phyloP scores from a whole-genome alignment of 2,329 filamentous ascomycete genomes.

The Aureobasidium sp. region DNA sequence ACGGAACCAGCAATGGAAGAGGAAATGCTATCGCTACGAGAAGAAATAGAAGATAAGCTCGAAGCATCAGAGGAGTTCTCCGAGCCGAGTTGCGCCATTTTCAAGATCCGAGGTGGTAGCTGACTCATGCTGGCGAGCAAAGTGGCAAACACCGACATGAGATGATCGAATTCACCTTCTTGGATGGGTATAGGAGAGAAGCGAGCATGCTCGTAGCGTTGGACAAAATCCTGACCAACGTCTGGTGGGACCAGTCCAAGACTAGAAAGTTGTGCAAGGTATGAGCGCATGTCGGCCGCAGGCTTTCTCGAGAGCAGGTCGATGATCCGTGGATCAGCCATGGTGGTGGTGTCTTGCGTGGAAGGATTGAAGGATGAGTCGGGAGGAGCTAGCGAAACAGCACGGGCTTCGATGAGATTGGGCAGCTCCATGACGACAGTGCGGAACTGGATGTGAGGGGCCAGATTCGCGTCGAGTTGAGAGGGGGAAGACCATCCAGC shows the following conservation, averaged over 20 bases:
- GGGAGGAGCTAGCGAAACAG: constrained; percentile 71
- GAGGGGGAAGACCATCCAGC: constrained; percentile 81
- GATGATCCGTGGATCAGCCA: constrained; percentile 61
- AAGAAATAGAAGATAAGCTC: constrained; percentile 5
- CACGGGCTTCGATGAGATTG: constrained; percentile 85
- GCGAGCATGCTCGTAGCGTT: constrained; percentile 73
- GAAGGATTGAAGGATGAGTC: constrained; percentile 39
- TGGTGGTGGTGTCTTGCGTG: constrained; percentile 30
- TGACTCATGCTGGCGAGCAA: constrained; percentile 64
- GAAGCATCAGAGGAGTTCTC: background rate
- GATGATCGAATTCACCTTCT: constrained; percentile 62
- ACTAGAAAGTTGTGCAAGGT: constrained; percentile 62
- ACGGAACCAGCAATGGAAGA: constrained; percentile 12
- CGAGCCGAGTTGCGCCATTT: background rate
- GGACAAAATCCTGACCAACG: constrained; percentile 57
- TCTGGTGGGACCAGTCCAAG: constrained; percentile 56
- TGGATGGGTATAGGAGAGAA: constrained; percentile 67
- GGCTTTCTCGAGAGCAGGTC: constrained; percentile 63
- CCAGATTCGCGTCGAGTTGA: constrained; percentile 49
- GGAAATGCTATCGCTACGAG: constrained; percentile 4
- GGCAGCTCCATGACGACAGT: constrained; percentile 78
- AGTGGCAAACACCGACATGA: constrained; percentile 82
- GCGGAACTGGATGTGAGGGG: constrained; percentile 76
- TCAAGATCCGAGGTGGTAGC: background rate
- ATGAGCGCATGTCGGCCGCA: constrained; percentile 70